Percentiles rank a stretch among this genome's conserved stretches.
Conservation (phyloP, 192 early-diverging fungal species). For the Umbelopsis sp. region DNA sequence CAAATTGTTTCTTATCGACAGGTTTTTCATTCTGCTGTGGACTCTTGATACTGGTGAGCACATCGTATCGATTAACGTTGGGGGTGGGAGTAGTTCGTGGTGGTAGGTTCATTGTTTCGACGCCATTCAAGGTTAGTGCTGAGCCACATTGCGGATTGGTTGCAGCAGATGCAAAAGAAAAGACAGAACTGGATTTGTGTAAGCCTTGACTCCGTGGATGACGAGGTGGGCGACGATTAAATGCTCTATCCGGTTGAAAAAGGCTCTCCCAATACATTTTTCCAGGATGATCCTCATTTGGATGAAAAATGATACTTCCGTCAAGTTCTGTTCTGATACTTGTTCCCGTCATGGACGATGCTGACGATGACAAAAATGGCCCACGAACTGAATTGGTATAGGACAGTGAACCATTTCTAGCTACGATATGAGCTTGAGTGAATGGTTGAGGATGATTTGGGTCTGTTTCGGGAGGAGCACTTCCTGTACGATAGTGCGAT, state of each 20-base stretch:
- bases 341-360: neutral
- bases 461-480: neutral
- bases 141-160: neutral
- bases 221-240: neutral
- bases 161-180: neutral
- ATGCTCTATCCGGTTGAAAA: constrained; percentile 8
- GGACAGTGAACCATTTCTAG: neutral
- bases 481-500: neutral
- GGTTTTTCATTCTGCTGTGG: neutral
- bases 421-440: neutral
- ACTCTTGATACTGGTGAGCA: neutral
- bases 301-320: constrained; percentile 11
- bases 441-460: neutral
- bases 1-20: constrained; percentile 7
- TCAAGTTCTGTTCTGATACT: constrained; percentile 1
- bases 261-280: constrained; percentile 6
- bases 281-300: constrained; percentile 4
- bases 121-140: neutral
- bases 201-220: neutral
- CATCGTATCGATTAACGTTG: neutral
- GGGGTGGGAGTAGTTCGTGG: neutral
- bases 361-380: constrained; percentile 3
- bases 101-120: neutral
- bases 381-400: neutral
- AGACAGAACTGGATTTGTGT: neutral